phyloP scores from a whole-genome alignment of 78 protist species.

The Polysphondylium violaceum region DNA sequence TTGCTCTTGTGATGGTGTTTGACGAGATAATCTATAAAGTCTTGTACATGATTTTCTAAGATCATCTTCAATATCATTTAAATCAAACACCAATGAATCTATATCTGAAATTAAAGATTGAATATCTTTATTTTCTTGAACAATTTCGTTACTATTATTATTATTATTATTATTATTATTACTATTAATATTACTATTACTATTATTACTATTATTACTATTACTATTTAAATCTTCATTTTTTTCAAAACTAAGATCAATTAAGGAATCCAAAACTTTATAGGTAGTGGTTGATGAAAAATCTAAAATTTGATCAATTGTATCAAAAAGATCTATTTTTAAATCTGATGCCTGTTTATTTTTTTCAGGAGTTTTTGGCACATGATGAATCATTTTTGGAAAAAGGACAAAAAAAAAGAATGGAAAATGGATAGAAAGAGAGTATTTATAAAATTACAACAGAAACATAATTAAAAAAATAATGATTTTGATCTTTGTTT shows the following conservation, averaged over 20 bases:
- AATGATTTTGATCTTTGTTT: no score
- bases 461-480: no score
- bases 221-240: neutral
- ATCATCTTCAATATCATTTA: constrained; percentile 32
- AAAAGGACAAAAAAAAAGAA: no score
- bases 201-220: neutral
- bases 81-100: constrained; percentile 49
- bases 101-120: constrained; percentile 44
- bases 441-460: no score
- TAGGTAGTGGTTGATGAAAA: neutral
- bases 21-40: neutral
- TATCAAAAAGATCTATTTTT: constrained; percentile 15
- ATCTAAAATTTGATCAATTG: neutral
- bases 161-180: neutral
- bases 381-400: no score
- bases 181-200: neutral
- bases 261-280: constrained; percentile 11
- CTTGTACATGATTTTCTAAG: constrained; percentile 15
- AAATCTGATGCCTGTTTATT: constrained; percentile 8
- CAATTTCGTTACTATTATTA: neutral
- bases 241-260: neutral
- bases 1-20: neutral
- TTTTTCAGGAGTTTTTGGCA: no score
- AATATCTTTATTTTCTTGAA: constrained; percentile 11
- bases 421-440: no score